These are phyloP conservation scores for Neurospora crassa DNA, from an alignment of 2,329 filamentous ascomycete species.

Conservation along the genomic window DNA sequence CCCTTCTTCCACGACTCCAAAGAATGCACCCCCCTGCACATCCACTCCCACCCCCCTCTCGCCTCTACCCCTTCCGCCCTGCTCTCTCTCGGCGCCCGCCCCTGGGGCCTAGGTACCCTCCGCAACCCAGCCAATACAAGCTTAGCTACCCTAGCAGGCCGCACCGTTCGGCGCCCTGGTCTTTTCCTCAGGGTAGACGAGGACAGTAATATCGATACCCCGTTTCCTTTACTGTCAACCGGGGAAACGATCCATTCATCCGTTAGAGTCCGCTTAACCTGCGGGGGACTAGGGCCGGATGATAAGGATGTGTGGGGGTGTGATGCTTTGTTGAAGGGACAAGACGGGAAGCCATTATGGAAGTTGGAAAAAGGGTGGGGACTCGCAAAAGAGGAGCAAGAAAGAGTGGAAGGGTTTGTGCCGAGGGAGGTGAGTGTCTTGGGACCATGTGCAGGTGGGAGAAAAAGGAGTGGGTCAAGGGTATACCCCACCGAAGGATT, in stretches of 20 bases:
- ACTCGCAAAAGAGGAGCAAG: not conserved
- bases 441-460: not conserved
- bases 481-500: slow-evolving; percentile 15
- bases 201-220: slow-evolving; percentile 26
- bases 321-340: slow-evolving; percentile 13
- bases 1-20: slow-evolving; percentile 15
- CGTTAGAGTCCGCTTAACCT: slow-evolving; percentile 22
- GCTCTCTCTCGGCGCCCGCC: slow-evolving; percentile 15
- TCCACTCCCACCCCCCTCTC: slow-evolving; percentile 14
- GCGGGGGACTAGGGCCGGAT: slow-evolving; percentile 23
- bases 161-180: slow-evolving; percentile 25
- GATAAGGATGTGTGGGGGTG: slow-evolving; percentile 24
- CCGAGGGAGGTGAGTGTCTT: slow-evolving; percentile 9
- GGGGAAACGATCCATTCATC: slow-evolving; percentile 27
- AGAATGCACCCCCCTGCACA: slow-evolving; percentile 20
- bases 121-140: slow-evolving; percentile 17
- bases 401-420: not conserved
- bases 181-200: slow-evolving; percentile 28
- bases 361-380: slow-evolving; percentile 13
- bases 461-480: too few relatives aligned
- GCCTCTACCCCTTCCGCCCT: slow-evolving; percentile 8
- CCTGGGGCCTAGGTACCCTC: slow-evolving; percentile 23
- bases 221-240: slow-evolving; percentile 26
- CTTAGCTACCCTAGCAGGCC: slow-evolving; percentile 20
- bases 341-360: slow-evolving; percentile 15